These are phyloP conservation scores for Naematelia aurantialba DNA, from an alignment of 768 basidiomycete species.

Conservation along the genomic window DNA sequence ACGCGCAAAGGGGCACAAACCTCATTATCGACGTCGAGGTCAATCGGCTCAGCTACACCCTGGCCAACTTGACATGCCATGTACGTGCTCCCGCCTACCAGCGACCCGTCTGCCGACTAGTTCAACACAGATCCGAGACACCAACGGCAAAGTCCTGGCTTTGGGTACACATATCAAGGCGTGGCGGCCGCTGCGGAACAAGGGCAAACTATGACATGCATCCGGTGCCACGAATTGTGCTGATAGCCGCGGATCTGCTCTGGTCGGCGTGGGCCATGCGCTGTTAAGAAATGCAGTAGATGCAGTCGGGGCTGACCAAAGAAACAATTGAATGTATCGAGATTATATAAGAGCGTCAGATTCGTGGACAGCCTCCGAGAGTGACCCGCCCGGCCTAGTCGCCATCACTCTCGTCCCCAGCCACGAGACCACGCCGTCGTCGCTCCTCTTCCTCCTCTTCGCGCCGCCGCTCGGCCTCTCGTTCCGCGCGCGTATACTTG, in stretches of 20 bases:
- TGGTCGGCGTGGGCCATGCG: background rate
- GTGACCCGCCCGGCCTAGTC: slow-evolving; percentile 13
- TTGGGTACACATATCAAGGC: slow-evolving; percentile 27
- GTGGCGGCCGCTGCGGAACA: slow-evolving; percentile 13
- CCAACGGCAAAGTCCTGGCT: slow-evolving; percentile 14
- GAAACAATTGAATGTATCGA: background rate
- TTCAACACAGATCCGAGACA: slow-evolving; percentile 19
- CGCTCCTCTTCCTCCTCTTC: slow-evolving; percentile 68
- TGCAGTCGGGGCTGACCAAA: background rate
- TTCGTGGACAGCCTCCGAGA: background rate
- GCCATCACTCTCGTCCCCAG: slow-evolving; percentile 29
- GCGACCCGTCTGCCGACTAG: background rate
- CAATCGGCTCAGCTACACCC: slow-evolving; percentile 12
- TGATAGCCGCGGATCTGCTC: background rate
- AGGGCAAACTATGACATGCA: slow-evolving; percentile 4
- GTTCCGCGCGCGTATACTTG: slow-evolving; percentile 71
- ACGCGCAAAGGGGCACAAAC: slow-evolving; percentile 9
- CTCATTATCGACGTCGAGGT: slow-evolving; percentile 18
- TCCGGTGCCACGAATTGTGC: background rate
- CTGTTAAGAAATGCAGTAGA: background rate
- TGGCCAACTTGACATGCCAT: slow-evolving; percentile 24
- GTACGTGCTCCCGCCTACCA: slow-evolving; percentile 9
- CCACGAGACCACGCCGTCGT: slow-evolving; percentile 30
- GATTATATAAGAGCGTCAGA: background rate
- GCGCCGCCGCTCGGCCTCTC: slow-evolving; percentile 52